Percentiles rank a stretch among this genome's conserved stretches.
These are phyloP conservation scores for Chionographis japonica DNA, from an alignment of 106 monocot species.

Conservation along the genomic window DNA sequence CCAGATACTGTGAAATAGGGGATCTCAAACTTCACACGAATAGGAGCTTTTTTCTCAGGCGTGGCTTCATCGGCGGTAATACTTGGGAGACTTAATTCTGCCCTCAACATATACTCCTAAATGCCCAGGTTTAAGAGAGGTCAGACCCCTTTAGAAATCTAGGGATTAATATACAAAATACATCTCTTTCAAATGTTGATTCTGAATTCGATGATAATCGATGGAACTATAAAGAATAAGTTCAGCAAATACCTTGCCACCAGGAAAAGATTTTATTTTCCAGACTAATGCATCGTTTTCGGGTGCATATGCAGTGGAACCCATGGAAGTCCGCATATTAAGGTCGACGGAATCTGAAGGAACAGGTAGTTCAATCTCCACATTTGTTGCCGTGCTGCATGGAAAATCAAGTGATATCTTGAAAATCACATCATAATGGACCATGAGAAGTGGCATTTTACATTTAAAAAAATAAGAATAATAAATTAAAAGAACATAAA, in stretches of 20 bases:
- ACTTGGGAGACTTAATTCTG: constrained; percentile 94
- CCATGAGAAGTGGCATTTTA: neutral
- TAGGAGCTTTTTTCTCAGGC: constrained; percentile 90
- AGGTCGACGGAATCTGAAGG: constrained; percentile 88
- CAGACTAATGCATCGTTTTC: constrained; percentile 94
- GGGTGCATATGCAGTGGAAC: constrained; percentile 90
- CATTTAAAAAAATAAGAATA: neutral
- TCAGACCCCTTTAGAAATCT: neutral
- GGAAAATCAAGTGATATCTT: constrained; percentile 2
- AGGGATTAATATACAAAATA: too few relatives aligned
- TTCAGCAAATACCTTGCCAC: constrained; percentile 65
- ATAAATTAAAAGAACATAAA: neutral
- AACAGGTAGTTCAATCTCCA: constrained; percentile 91
- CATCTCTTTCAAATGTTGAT: too few relatives aligned
- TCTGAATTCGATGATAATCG: too few relatives aligned
- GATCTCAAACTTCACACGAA: constrained; percentile 97
- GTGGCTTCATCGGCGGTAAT: constrained; percentile 73
- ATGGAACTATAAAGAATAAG: neutral
- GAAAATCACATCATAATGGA: neutral
- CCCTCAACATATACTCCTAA: constrained; percentile 94
- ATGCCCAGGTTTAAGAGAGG: neutral
- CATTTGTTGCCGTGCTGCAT: constrained; percentile 90
- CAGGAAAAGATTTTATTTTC: constrained; percentile 98
- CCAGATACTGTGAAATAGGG: constrained; percentile 96
- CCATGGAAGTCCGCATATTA: constrained; percentile 87